These are phyloP conservation scores for Aspergillus amoenus DNA, from an alignment of 2,329 filamentous ascomycete genomes.

Conservation along the genomic window DNA sequence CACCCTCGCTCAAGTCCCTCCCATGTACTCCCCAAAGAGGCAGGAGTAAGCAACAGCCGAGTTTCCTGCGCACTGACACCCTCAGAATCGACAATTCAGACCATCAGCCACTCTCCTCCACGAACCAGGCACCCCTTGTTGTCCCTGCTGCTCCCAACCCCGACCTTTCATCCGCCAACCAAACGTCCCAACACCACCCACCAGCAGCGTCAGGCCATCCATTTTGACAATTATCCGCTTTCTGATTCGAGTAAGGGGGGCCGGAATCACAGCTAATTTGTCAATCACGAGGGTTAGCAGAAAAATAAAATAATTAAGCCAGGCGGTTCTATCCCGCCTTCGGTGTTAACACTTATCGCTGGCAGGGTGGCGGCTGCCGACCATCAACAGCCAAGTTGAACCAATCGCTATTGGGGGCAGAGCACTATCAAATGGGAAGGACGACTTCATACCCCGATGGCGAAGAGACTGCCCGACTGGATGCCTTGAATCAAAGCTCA, in stretches of 20 bases:
- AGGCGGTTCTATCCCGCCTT: neutral
- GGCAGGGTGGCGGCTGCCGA: neutral
- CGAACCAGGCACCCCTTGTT: neutral
- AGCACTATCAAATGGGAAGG: neutral
- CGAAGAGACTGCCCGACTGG: neutral
- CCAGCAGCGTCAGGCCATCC: neutral
- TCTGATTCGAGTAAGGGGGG: neutral
- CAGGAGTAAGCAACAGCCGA: too few relatives aligned
- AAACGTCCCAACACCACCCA: too few relatives aligned
- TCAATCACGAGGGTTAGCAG: conserved; percentile 1
- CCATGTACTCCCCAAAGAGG: too few relatives aligned
- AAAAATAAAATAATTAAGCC: neutral
- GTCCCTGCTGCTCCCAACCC: neutral
- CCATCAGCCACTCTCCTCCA: neutral
- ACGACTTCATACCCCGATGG: neutral
- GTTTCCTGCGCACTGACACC: too few relatives aligned
- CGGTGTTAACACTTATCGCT: neutral
- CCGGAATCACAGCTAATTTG: neutral
- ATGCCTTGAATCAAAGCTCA: neutral
- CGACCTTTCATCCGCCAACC: neutral
- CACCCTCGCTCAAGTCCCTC: too few relatives aligned
- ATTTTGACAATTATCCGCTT: neutral
- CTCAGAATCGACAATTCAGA: too few relatives aligned
- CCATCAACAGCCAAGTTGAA: neutral
- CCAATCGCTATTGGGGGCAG: neutral